These are phyloP conservation scores for Bipolaris victoriae DNA, from an alignment of 2,329 filamentous ascomycete genomes.

Conservation along the genomic window DNA sequence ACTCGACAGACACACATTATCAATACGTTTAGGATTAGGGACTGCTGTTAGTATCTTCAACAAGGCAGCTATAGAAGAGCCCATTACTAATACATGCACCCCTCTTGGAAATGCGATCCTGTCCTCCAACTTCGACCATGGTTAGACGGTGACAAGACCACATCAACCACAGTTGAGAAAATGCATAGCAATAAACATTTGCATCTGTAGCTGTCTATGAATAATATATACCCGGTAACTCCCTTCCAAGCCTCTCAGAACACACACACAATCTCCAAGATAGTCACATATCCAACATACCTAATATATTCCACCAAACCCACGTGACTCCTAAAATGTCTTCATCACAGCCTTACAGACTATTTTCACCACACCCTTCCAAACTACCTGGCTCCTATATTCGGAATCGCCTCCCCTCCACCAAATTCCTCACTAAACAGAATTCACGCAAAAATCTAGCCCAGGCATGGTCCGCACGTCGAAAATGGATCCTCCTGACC, in stretches of 20 bases:
- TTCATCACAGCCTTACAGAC: neutral
- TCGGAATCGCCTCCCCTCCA: neutral
- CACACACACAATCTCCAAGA: neutral
- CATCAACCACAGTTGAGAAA: neutral
- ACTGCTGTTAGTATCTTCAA: neutral
- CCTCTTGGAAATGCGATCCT: neutral
- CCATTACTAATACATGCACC: neutral
- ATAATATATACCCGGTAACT: neutral
- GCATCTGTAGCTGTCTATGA: neutral
- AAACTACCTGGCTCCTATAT: neutral
- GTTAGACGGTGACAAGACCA: neutral
- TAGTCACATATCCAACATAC: neutral
- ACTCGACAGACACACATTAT: neutral
- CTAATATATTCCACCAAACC: neutral
- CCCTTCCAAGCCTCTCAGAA: neutral
- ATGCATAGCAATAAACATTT: neutral
- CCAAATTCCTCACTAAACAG: neutral
- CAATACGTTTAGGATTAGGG: neutral
- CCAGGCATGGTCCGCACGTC: slow-evolving; percentile 53
- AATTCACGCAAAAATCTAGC: slow-evolving; percentile 44
- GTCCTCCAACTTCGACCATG: neutral
- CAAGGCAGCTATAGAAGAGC: neutral
- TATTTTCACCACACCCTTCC: neutral
- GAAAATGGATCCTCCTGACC: slow-evolving; percentile 60
- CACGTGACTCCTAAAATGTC: neutral